phyloP scores from a whole-genome alignment of 1,139 yeast species.

The Williopsis jadinii region DNA sequence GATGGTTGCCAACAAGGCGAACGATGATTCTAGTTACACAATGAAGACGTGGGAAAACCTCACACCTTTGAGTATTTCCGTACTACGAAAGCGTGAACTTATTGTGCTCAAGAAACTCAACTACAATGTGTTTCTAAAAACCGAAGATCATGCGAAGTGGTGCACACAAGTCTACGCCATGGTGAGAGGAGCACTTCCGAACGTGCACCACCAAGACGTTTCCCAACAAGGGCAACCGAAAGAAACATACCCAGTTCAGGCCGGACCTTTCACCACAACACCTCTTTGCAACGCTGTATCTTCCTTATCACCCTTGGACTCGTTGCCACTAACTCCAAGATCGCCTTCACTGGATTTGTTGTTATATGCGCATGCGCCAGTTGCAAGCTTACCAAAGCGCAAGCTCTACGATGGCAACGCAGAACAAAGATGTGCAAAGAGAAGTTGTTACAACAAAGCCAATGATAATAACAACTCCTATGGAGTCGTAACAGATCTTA shows the following conservation, averaged over 20 bases:
- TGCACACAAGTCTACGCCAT: constrained; percentile 3
- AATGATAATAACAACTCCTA: background rate
- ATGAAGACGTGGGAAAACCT: constrained; percentile 41
- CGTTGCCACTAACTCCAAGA: constrained; percentile 17
- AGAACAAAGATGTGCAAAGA: background rate
- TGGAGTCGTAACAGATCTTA: too few species aligned
- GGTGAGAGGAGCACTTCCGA: constrained; percentile 8
- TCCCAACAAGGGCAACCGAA: background rate
- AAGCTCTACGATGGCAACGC: background rate
- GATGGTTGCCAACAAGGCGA: constrained; percentile 40
- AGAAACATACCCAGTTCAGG: too few species aligned
- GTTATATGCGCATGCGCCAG: background rate
- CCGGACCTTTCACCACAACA: background rate
- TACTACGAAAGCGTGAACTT: constrained; percentile 15
- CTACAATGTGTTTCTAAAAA: constrained; percentile 16
- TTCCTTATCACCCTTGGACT: constrained; percentile 2
- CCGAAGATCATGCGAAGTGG: constrained; percentile 10
- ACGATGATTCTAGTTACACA: constrained; percentile 46
- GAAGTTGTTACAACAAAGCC: background rate
- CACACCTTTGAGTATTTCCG: constrained; percentile 14
- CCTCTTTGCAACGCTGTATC: background rate
- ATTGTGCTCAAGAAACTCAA: constrained; percentile 15
- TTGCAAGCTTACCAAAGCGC: background rate
- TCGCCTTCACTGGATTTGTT: constrained; percentile 13
- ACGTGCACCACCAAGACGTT: background rate